Evolutionary conservation across 257 asterid species (phyloP).

Genomic region (Nicotiana noctiflora): DNA sequence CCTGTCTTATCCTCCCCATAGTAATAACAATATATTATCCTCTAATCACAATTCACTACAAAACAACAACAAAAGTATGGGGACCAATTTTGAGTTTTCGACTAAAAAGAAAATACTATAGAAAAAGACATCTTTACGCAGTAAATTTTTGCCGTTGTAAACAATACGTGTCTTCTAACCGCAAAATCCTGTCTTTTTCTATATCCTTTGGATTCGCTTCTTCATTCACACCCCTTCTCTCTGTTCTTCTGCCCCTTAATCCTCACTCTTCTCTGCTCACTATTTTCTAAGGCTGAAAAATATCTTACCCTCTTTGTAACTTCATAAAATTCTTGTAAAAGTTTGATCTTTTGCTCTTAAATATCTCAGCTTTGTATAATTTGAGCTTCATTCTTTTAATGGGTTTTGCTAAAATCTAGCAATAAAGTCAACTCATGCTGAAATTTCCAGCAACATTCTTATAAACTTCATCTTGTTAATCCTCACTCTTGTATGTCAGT

Average conservation of each 20-base stretch:
- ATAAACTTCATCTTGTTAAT: neutral
- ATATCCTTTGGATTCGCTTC: slow-evolving; percentile 50
- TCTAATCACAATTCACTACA: neutral
- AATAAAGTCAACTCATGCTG: slow-evolving; percentile 38
- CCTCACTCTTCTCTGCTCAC: neutral
- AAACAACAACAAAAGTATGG: neutral
- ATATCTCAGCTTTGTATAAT: neutral
- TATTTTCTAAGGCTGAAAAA: neutral
- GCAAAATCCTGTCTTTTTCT: slow-evolving; percentile 38
- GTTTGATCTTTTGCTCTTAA: neutral
- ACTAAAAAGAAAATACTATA: neutral
- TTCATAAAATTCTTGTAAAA: slow-evolving; percentile 12
- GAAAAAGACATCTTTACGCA: neutral
- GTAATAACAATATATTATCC: neutral
- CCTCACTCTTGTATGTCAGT: neutral
- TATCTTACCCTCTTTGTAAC: neutral
- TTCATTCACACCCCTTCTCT: slow-evolving; percentile 22
- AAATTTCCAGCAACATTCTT: slow-evolving; percentile 5
- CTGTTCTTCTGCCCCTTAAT: neutral
- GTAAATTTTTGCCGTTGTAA: slow-evolving; percentile 52
- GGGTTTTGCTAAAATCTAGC: slow-evolving; percentile 23
- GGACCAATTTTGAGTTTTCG: neutral
- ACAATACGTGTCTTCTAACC: slow-evolving; percentile 28
- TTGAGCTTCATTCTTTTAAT: neutral
- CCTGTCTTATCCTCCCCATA: neutral